These are phyloP conservation scores for Epichloe sibirici DNA, from an alignment of 2,329 filamentous ascomycete species.

Conservation along the genomic window DNA sequence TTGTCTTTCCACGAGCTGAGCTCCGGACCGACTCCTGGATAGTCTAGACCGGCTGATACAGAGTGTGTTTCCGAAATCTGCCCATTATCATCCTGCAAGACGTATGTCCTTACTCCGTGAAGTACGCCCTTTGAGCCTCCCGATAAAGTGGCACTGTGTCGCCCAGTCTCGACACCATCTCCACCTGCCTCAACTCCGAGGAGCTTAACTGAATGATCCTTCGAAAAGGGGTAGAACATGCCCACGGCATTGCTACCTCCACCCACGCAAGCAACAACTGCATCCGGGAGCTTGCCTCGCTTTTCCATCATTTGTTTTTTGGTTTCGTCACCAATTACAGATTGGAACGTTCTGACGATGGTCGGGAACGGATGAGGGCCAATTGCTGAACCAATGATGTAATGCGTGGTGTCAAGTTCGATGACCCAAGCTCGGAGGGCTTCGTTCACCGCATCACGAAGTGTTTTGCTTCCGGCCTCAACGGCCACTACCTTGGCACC, in stretches of 20 bases:
- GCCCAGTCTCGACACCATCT: slow-evolving; percentile 74
- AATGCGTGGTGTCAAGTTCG: slow-evolving; percentile 86
- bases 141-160: slow-evolving; percentile 79
- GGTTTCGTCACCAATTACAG: slow-evolving; percentile 88
- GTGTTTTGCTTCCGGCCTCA: slow-evolving; percentile 74
- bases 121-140: slow-evolving; percentile 85
- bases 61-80: slow-evolving; percentile 95
- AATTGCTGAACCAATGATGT: slow-evolving; percentile 95
- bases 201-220: slow-evolving; percentile 74
- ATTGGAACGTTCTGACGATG: slow-evolving; percentile 95
- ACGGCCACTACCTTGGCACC: slow-evolving; percentile 89
- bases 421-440: slow-evolving; percentile 90
- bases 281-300: slow-evolving; percentile 82
- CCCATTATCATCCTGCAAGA: slow-evolving; percentile 83
- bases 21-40: slow-evolving; percentile 92
- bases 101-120: slow-evolving; percentile 91
- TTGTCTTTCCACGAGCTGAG: slow-evolving; percentile 87
- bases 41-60: slow-evolving; percentile 90
- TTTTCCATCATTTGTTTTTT: slow-evolving; percentile 80
- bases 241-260: slow-evolving; percentile 90
- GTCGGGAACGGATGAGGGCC: slow-evolving; percentile 96
- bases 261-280: slow-evolving; percentile 91
- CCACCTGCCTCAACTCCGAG: slow-evolving; percentile 92
- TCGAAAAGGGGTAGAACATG: slow-evolving; percentile 96
- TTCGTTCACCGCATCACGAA: slow-evolving; percentile 88